Base-by-base conservation (phyloP, 306 rosid species). In the Oemleria cerasiformis region DNA sequence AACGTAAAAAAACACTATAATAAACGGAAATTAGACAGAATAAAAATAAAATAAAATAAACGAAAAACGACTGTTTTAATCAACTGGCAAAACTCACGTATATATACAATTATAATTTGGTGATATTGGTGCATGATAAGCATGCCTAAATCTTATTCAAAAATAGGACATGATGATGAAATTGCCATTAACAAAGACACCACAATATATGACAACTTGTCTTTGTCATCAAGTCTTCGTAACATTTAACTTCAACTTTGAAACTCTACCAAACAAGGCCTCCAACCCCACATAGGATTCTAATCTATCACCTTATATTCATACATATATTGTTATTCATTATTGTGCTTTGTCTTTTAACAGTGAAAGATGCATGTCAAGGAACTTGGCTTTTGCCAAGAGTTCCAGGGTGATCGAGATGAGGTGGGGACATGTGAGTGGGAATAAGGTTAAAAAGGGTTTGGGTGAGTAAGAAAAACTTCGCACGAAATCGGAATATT, bases 281-380 rank as follows among this genome's bases (percentile, higher is more conserved):
- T 77, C 61, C 64, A 79, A 78, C 78, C 84, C 86, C 86, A 83
- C 97, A 90, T 94, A 82, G 99, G 97, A 94, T 94, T 86, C 97
- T 84, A 49, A 57, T 77, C 78, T 25, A 45, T 63, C 63, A 47
- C 34, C 34, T 72, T 72, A 30, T 47, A 57, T 65, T 34, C 40
- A 30, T 30, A 30, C 36, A 30, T 30, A 30, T 30, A 30, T 30
- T 2, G 36, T 30, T 30, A 30, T 30, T 30, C 36, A 30, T 30
- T 58, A 58, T 17, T 69, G 55, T 57, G 44, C 45, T 80, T 70
- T 77, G 74, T 77, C 79, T 14, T 86, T 78, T 79, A 65, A 83
- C 80, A 79, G 74, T 73, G 74, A 79, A 68, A 80, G 23, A 73
- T 66, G 68, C 75, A 81, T 82, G 73, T 59, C 79, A 68, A 84